These are phyloP conservation scores for Aspergillus sp. DNA, from an alignment of 2,329 filamentous ascomycete genomes.

Conservation along the genomic window DNA sequence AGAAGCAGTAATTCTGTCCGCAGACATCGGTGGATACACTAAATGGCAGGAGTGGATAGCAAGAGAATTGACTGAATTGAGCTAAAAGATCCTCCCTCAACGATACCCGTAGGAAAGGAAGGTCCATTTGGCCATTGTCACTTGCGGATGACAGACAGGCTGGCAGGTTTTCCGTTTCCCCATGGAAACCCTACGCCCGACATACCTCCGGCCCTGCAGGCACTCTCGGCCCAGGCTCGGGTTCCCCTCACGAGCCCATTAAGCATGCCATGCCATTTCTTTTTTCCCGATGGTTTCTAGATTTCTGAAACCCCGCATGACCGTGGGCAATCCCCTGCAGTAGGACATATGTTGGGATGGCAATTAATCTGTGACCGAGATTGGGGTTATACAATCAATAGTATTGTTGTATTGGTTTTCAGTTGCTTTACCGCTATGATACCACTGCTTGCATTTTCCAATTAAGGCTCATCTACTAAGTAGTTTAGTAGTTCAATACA, in stretches of 20 bases:
- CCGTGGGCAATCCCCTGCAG: not conserved
- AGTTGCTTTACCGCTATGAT: too few species aligned
- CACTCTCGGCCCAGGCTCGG: constrained; percentile 6
- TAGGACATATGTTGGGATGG: not conserved
- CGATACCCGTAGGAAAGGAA: not conserved
- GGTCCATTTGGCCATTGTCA: not conserved
- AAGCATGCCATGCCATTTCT: not conserved
- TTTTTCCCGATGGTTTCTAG: too few species aligned
- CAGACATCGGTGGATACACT: not conserved
- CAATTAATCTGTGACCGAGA: not conserved
- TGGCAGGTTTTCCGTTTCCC: not conserved
- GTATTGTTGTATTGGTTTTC: not conserved
- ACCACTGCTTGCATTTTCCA: too few species aligned
- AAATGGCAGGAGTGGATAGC: too few species aligned
- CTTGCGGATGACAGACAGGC: not conserved
- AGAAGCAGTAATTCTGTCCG: constrained; percentile 5
- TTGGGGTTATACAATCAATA: not conserved
- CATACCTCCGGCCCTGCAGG: not conserved
- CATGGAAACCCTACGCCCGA: not conserved
- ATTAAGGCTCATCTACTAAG: too few species aligned
- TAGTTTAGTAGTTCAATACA: too few species aligned
- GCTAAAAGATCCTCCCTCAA: not conserved
- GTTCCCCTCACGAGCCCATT: not conserved
- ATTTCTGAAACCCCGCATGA: constrained; percentile 6
- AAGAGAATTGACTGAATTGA: not conserved